phyloP scores from a whole-genome alignment of 805 yeast genomes.

The Candida hispaniensis region DNA sequence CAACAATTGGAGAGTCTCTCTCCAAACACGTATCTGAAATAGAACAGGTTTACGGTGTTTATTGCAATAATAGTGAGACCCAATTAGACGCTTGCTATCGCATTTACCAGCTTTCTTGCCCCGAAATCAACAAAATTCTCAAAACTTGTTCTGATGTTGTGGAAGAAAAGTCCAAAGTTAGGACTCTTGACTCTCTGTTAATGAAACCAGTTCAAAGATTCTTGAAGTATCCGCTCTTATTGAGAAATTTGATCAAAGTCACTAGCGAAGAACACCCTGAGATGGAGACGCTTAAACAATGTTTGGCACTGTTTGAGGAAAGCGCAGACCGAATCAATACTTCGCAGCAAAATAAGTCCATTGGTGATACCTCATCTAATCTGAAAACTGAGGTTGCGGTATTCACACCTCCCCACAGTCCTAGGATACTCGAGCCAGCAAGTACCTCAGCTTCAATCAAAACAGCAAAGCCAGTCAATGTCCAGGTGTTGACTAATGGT shows the following conservation, averaged over 20 bases:
- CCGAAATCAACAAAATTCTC: conserved; percentile 29
- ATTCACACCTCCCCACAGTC: too few species aligned
- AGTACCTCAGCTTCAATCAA: too few species aligned
- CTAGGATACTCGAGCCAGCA: too few species aligned
- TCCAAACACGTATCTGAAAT: conserved; percentile 25
- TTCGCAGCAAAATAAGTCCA: too few species aligned
- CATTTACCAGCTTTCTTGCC: conserved; percentile 21
- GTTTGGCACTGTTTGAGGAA: conserved; percentile 18
- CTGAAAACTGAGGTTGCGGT: too few species aligned
- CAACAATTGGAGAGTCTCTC: conserved; percentile 28
- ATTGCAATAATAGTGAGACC: conserved; percentile 26
- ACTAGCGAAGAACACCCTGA: conserved; percentile 36
- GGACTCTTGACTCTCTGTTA: conserved; percentile 35
- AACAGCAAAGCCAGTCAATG: too few species aligned
- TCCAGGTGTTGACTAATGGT: too few species aligned
- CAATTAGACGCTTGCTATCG: conserved; percentile 26
- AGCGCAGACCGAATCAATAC: conserved; percentile 23
- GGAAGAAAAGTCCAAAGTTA: conserved; percentile 28
- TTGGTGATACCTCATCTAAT: too few species aligned
- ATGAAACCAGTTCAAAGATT: conserved; percentile 39
- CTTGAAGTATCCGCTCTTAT: conserved; percentile 33
- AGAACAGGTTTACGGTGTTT: conserved; percentile 28
- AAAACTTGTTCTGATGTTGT: conserved; percentile 25
- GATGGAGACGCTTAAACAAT: conserved; percentile 30
- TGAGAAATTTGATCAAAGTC: conserved; percentile 26